A percentile compares a stretch with the other conserved stretches of the same genome.
phyloP scores from a whole-genome alignment of 192 early-diverging fungal species.

The Radiomyces spectabilis region DNA sequence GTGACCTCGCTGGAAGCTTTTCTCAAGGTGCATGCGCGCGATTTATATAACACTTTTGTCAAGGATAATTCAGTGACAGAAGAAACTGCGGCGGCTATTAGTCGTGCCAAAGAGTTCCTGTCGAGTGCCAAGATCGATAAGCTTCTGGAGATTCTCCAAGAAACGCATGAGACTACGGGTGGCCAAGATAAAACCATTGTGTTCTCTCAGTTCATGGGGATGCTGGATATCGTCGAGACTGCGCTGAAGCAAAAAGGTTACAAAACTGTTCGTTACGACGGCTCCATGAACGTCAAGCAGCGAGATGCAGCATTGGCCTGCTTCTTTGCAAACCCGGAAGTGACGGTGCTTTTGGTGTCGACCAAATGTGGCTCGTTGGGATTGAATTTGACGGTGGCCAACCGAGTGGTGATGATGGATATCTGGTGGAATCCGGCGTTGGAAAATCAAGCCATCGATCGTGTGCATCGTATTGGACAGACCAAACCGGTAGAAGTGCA shows the following conservation, averaged over 20 bases:
- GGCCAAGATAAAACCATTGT: slow-evolving; percentile 43
- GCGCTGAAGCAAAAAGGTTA: slow-evolving; percentile 24
- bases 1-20: slow-evolving; percentile 8
- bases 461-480: slow-evolving; percentile 72
- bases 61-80: not conserved
- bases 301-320: slow-evolving; percentile 31
- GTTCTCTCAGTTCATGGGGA: slow-evolving; percentile 45
- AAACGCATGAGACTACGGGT: slow-evolving; percentile 6
- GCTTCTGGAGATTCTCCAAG: slow-evolving; percentile 28
- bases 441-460: slow-evolving; percentile 58
- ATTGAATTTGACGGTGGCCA: slow-evolving; percentile 45
- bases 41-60: no score
- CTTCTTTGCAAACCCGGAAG: slow-evolving; percentile 31
- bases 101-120: not conserved
- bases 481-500: slow-evolving; percentile 51
- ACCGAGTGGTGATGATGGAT: slow-evolving; percentile 19
- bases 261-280: slow-evolving; percentile 35
- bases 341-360: slow-evolving; percentile 52
- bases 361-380: slow-evolving; percentile 66
- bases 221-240: slow-evolving; percentile 37
- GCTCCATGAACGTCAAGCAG: slow-evolving; percentile 26
- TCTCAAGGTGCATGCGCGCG: slow-evolving; percentile 1
- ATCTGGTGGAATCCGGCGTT: slow-evolving; percentile 33
- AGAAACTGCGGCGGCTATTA: not conserved
- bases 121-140: slow-evolving; percentile 38